These are phyloP conservation scores for Scleroderma bovista DNA, from an alignment of 768 basidiomycete species.

Conservation along the genomic window DNA sequence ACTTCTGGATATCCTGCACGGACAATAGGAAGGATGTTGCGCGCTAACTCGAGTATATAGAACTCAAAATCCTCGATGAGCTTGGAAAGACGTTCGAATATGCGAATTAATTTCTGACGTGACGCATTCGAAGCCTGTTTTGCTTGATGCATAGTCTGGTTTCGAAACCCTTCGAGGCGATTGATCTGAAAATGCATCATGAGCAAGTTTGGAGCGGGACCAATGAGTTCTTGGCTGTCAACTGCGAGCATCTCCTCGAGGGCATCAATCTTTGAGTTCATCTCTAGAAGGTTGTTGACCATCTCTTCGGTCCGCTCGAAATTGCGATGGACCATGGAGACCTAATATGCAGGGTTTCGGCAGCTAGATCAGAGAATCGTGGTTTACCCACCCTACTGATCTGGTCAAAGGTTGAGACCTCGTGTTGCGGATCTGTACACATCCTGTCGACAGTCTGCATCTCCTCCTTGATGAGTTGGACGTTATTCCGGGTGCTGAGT, in stretches of 20 bases:
- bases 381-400: slow-evolving; percentile 74
- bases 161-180: slow-evolving; percentile 89
- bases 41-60: slow-evolving; percentile 73
- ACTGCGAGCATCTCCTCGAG: slow-evolving; percentile 72
- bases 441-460: slow-evolving; percentile 75
- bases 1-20: slow-evolving; percentile 76
- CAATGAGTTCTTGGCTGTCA: slow-evolving; percentile 74
- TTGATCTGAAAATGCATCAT: slow-evolving; percentile 88
- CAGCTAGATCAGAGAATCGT: not conserved
- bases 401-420: slow-evolving; percentile 88
- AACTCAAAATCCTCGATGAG: slow-evolving; percentile 81
- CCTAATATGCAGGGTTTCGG: slow-evolving; percentile 48
- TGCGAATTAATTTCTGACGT: slow-evolving; percentile 61
- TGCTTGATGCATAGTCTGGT: slow-evolving; percentile 91
- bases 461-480: slow-evolving; percentile 80
- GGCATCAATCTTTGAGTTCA: slow-evolving; percentile 77
- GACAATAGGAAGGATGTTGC: slow-evolving; percentile 73
- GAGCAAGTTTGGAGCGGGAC: slow-evolving; percentile 85
- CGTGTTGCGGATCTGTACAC: slow-evolving; percentile 68
- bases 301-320: slow-evolving; percentile 95
- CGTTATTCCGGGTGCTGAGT: slow-evolving; percentile 67
- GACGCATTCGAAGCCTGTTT: slow-evolving; percentile 71
- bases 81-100: slow-evolving; percentile 82
- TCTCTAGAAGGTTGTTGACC: slow-evolving; percentile 89
- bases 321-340: slow-evolving; percentile 92